phyloP scores from a whole-genome alignment of 768 basidiomycete species.

The Boletales sp. region DNA sequence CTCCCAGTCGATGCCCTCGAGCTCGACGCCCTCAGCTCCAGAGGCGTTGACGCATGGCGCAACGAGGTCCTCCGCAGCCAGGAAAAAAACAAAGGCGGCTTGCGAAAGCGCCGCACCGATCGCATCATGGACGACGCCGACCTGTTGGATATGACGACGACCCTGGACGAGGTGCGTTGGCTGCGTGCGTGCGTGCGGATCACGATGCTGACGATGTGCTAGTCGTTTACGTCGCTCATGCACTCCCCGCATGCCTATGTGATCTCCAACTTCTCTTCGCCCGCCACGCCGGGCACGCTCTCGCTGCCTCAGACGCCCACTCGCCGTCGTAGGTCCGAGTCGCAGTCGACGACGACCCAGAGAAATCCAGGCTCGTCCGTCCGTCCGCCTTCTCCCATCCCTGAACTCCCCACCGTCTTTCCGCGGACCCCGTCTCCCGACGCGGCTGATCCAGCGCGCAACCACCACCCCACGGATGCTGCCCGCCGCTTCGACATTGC shows the following conservation, averaged over 20 bases:
- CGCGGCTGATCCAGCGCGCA: background rate
- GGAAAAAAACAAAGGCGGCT: conserved; percentile 1
- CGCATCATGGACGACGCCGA: conserved; percentile 9
- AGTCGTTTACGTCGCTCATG: conserved; percentile 46
- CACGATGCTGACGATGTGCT: background rate
- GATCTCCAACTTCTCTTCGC: conserved; percentile 38
- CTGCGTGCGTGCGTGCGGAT: background rate
- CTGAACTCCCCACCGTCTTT: conserved; percentile 2
- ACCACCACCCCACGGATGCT: background rate
- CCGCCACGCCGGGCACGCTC: conserved; percentile 10
- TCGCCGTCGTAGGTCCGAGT: conserved; percentile 15
- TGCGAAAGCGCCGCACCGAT: conserved; percentile 7
- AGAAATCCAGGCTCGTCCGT: background rate
- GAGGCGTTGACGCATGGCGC: conserved; percentile 54
- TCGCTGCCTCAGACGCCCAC: conserved; percentile 16
- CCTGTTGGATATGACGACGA: conserved; percentile 15
- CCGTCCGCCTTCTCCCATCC: background rate
- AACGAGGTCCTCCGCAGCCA: conserved; percentile 36
- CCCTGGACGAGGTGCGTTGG: conserved; percentile 47
- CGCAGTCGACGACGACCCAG: conserved; percentile 15
- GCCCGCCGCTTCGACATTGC: background rate
- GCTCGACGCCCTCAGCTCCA: conserved; percentile 49
- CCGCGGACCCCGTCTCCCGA: background rate
- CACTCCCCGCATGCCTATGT: conserved; percentile 47
- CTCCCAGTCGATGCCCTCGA: conserved; percentile 34